Evolutionary conservation across 1,284 basidiomycete species (phyloP), one percentile per base, ranked within the genome.

Genomic region (Termitomyces sp.): DNA sequence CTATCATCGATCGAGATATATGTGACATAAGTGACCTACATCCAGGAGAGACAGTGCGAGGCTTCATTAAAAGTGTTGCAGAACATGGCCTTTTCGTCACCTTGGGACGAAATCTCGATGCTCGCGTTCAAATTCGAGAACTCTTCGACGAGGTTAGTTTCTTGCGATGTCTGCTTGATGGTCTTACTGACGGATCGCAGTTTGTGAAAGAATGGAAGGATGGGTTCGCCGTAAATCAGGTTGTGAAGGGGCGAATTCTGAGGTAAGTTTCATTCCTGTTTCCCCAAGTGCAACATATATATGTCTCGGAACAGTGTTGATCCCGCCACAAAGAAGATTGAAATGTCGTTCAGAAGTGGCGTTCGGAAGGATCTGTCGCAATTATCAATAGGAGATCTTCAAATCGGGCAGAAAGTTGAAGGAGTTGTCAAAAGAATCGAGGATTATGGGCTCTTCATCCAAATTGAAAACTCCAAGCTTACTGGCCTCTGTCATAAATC

Each of bases 171-270:
- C 28, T 45, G 43, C 48, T 7, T 31, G 34, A 39, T 31, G 39
- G 38, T 33, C 51, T 5, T 28, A 24, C 47, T 24, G 5, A 53
- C 33, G 52, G 17, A 19, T 42, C 64, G 49, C 63, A 95, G 90
- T 97, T 83, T 69, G 83, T 97, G 61, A 96, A 98, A 71, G 95
- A 98, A 52, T 99, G 96, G 95, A 89, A 95, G 72, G 73, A 79
- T 34, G 81, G 79, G 4, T 98, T 98, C 70, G 74, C 82, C 55
- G 74, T 81, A 42, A 88, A 92, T 62, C 93, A 98, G 65, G 70
- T 98, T 3, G 93, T 98, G 17, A 84, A 84, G 56, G 95, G 94
- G 52, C 86, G 90, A 54, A 83, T 98, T 64, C 70, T 92, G 28
- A 85, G 81, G 90, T 92, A 61, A 21, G 74, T 17, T 31, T 65